Base-by-base conservation (phyloP, 306 rosid species). In the Quillaja saponaria region DNA sequence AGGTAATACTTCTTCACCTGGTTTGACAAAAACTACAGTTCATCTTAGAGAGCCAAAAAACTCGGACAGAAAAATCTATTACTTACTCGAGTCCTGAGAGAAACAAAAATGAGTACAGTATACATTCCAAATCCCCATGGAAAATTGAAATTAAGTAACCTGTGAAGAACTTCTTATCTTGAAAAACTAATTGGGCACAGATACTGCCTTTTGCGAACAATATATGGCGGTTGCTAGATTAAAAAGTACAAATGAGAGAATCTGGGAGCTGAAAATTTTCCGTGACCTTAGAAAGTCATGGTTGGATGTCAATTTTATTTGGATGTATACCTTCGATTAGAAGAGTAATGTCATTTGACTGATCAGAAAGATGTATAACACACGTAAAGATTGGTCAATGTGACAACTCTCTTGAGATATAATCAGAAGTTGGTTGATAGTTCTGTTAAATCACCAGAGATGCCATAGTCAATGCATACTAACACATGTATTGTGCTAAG, bases 321-420 rank as follows among this genome's bases (percentile, higher is more conserved):
- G 7, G 52, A 33, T 19, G 33, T 8, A 13, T 20, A 21, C 37
- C 37, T 41, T 31, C 38, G 38, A 13, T 56, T 48, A 17, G 25
- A 10, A 57, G 33, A 40, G 35, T 31, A 64, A 15, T 21, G 44
- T 58, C 31, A 25, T 25, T 25, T 25, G 31, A 9, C 59, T 47
- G 12, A 49, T 66, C 19, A 44, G 20, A 31, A 15, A 39, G 9
- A 9, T 3, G 57, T 42, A n/a, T 64, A 40, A 34, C 65, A 53
- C 59, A 34, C 21, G 41, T 31, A 33, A 13, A 59, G 34, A 35
- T 6, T 52, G 28, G 51, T 50, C 68, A 16, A 34, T n/a, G 12
- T 51, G 55, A 55, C 51, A 21, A 34, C 31, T 25, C 4, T 25
- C 31, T 25, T 25, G 31, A 25, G 2, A 37, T 7, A 21, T 52